These are phyloP conservation scores for Neocallimastix lanati DNA, from an alignment of 192 early-diverging fungal genomes.

Conservation along the genomic window DNA sequence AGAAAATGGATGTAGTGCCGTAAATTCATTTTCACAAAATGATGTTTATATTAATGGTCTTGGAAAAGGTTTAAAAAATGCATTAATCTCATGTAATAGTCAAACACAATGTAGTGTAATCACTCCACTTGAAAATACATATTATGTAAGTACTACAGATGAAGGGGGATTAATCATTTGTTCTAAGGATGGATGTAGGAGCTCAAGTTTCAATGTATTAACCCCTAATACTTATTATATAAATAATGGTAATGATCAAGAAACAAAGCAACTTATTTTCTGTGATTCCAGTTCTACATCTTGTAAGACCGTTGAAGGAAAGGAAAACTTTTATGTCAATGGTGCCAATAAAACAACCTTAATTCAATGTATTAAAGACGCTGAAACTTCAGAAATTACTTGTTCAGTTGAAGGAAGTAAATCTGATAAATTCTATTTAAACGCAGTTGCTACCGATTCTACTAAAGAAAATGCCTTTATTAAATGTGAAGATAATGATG, in stretches of 20 bases:
- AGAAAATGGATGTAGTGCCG: neutral
- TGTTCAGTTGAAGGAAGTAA: neutral
- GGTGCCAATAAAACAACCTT: neutral
- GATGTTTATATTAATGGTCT: neutral
- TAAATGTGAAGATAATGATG: neutral
- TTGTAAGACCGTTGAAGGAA: neutral
- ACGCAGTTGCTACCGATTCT: neutral
- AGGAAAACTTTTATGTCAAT: neutral
- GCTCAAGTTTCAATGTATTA: neutral
- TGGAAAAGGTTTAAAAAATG: neutral
- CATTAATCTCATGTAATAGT: neutral
- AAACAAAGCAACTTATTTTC: neutral
- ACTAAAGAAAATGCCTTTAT: neutral
- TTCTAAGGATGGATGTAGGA: neutral
- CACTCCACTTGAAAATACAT: neutral
- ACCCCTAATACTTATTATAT: neutral
- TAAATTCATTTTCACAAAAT: neutral
- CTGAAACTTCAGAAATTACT: neutral
- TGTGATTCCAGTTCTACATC: neutral
- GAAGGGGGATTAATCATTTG: neutral
- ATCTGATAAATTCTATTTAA: neutral
- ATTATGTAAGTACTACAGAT: neutral
- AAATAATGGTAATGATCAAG: neutral
- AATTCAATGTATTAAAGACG: neutral
- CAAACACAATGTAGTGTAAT: neutral